Conservation (phyloP, 176 grass and related monocot species). For the Oryza meyeriana region DNA sequence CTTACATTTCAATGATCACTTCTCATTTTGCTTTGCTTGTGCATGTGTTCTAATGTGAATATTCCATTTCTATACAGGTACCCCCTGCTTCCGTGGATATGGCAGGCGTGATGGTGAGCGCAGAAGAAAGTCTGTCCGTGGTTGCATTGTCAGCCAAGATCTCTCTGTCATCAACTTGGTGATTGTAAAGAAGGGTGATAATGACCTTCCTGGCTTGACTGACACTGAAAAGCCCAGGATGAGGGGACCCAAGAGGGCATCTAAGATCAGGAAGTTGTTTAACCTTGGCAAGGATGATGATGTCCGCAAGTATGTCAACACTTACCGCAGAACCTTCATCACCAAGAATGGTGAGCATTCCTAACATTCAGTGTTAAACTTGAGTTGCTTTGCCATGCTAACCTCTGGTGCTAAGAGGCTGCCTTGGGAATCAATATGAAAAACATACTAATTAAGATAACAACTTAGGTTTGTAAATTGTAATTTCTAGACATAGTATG, state of each 20-base stretch:
- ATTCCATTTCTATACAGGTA: conserved; percentile 29
- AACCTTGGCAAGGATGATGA: conserved; percentile 91
- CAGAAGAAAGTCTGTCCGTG: conserved; percentile 78
- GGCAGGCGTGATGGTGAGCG: conserved; percentile 86
- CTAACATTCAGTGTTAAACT: neutral
- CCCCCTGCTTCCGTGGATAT: conserved; percentile 81
- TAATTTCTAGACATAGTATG: neutral
- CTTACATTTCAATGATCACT: neutral
- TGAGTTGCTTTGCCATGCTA: neutral
- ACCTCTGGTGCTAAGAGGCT: neutral
- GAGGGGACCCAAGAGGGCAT: conserved; percentile 93
- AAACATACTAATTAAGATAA: neutral
- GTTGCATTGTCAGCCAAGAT: conserved; percentile 90
- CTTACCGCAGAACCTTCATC: conserved; percentile 76
- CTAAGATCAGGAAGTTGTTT: conserved; percentile 86
- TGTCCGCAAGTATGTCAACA: conserved; percentile 91
- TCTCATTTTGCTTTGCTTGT: neutral
- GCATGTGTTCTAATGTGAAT: neutral
- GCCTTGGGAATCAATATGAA: neutral
- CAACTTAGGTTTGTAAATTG: neutral
- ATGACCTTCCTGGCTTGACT: conserved; percentile 78
- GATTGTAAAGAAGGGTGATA: conserved; percentile 91
- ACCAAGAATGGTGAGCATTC: conserved; percentile 54
- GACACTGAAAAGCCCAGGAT: conserved; percentile 89
- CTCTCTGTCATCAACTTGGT: conserved; percentile 80